These are phyloP conservation scores for Diaporthe citriasiana DNA, from an alignment of 2,329 filamentous ascomycete genomes.

Conservation along the genomic window DNA sequence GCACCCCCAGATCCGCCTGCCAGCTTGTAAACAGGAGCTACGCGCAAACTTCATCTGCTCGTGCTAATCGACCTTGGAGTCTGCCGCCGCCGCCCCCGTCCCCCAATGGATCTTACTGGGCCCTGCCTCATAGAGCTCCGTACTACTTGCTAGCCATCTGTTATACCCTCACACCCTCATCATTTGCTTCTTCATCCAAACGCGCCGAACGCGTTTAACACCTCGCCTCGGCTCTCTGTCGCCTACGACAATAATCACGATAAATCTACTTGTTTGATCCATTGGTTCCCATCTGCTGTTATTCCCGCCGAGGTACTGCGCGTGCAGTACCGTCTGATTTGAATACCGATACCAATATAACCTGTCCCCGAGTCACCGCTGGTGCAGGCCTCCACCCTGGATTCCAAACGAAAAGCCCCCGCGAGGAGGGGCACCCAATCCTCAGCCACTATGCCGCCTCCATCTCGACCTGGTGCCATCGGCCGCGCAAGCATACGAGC, in stretches of 20 bases:
- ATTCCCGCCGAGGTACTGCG: not conserved
- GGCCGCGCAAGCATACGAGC: conserved; percentile 49
- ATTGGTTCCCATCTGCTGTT: not conserved
- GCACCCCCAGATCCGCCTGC: conserved; percentile 33
- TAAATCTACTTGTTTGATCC: not conserved
- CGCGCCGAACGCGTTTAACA: conserved; percentile 12
- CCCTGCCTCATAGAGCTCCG: conserved; percentile 31
- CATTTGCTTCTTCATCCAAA: conserved; percentile 22
- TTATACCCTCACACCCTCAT: conserved; percentile 28
- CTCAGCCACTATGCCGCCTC: conserved; percentile 47
- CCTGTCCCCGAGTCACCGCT: not conserved
- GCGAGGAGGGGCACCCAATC: conserved; percentile 50
- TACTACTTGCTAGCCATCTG: conserved; percentile 12
- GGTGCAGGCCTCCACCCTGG: conserved; percentile 37
- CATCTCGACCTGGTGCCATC: conserved; percentile 43
- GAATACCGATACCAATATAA: not conserved
- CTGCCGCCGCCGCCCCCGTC: not conserved
- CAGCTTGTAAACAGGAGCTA: conserved; percentile 34
- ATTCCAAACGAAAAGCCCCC: conserved; percentile 44
- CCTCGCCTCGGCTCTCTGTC: conserved; percentile 3
- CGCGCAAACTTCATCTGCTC: conserved; percentile 30
- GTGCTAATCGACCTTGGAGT: conserved; percentile 13
- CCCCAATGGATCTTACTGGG: conserved; percentile 3
- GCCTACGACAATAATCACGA: not conserved
- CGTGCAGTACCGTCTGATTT: conserved; percentile 1